Evolutionary conservation across 805 yeast genomes (phyloP).

Genomic region (Blastobotrys mokoenaii): DNA sequence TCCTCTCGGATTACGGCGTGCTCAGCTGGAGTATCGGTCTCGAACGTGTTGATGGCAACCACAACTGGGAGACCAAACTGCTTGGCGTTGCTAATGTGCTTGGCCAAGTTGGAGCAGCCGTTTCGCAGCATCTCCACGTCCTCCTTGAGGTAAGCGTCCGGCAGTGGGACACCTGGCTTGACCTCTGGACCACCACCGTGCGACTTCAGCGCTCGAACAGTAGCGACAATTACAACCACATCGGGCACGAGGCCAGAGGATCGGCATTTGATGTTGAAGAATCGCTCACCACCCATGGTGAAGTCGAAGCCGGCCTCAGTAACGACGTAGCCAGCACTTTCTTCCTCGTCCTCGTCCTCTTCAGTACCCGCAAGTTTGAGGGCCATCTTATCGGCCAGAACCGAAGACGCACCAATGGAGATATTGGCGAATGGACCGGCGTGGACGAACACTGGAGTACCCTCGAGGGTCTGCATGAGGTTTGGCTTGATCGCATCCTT

Average conservation of each 20-base stretch:
- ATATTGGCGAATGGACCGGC: conserved; percentile 99
- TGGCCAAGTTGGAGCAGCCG: conserved; percentile 83
- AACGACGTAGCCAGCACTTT: conserved; percentile 67
- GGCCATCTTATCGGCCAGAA: conserved; percentile 87
- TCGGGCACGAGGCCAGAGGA: conserved; percentile 87
- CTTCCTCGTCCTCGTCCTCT: conserved; percentile 31
- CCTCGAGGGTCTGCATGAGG: conserved; percentile 94
- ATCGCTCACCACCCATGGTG: conserved; percentile 98
- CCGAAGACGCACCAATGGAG: conserved; percentile 93
- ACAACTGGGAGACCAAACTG: conserved; percentile 86
- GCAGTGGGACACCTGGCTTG: conserved; percentile 84
- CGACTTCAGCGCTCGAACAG: conserved; percentile 88
- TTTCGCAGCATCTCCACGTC: conserved; percentile 66
- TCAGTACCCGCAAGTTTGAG: conserved; percentile 77
- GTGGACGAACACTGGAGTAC: conserved; percentile 96
- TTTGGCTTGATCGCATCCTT: conserved; percentile 96
- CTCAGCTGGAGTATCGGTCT: conserved; percentile 73
- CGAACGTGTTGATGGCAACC: conserved; percentile 87
- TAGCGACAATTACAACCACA: conserved; percentile 88
- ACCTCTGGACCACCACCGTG: conserved; percentile 98
- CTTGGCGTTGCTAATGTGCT: conserved; percentile 81
- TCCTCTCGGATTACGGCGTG: conserved; percentile 69
- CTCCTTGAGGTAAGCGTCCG: conserved; percentile 73
- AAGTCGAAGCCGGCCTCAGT: conserved; percentile 98
- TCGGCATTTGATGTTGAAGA: conserved; percentile 91